phyloP scores from a whole-genome alignment of 2,329 filamentous ascomycete genomes.

The Paramyrothecium roridum region DNA sequence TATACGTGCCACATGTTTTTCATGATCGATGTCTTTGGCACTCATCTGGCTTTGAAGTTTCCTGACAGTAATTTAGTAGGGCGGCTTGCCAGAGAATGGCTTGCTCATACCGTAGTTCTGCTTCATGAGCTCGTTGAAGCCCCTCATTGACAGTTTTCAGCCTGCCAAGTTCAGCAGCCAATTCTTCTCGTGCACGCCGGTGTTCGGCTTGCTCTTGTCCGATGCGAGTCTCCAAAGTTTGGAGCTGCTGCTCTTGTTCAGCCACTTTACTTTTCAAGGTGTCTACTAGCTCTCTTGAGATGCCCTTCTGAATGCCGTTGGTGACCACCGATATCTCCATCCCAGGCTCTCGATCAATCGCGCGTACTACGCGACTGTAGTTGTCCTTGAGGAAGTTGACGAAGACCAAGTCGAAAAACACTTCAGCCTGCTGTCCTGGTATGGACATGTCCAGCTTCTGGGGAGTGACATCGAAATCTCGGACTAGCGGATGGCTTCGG shows the following conservation, averaged over 20 bases:
- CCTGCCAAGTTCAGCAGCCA: constrained; percentile 16
- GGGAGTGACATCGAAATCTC: constrained; percentile 85
- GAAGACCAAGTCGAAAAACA: constrained; percentile 83
- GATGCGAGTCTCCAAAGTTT: constrained; percentile 51
- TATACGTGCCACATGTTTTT: constrained; percentile 13
- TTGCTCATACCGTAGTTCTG: constrained; percentile 49
- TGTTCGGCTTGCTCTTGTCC: constrained; percentile 74
- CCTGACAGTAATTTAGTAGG: constrained; percentile 16
- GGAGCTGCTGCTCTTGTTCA: constrained; percentile 59
- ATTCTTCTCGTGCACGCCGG: constrained; percentile 59
- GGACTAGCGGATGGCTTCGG: constrained; percentile 72
- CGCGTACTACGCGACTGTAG: constrained; percentile 78
- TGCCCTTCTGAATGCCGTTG: constrained; percentile 80
- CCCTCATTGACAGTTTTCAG: constrained; percentile 26
- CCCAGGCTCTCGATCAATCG: constrained; percentile 87
- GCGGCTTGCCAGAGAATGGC: background rate
- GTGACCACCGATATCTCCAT: constrained; percentile 78
- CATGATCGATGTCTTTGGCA: constrained; percentile 15
- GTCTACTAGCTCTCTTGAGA: constrained; percentile 92
- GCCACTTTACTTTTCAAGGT: constrained; percentile 74
- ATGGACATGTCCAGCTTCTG: constrained; percentile 57
- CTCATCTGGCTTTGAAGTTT: constrained; percentile 28
- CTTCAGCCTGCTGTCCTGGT: constrained; percentile 62
- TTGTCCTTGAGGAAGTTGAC: constrained; percentile 96
- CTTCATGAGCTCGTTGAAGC: constrained; percentile 18